These are phyloP conservation scores for Tulasnella sp. DNA, from an alignment of 768 basidiomycete genomes.

Conservation along the genomic window DNA sequence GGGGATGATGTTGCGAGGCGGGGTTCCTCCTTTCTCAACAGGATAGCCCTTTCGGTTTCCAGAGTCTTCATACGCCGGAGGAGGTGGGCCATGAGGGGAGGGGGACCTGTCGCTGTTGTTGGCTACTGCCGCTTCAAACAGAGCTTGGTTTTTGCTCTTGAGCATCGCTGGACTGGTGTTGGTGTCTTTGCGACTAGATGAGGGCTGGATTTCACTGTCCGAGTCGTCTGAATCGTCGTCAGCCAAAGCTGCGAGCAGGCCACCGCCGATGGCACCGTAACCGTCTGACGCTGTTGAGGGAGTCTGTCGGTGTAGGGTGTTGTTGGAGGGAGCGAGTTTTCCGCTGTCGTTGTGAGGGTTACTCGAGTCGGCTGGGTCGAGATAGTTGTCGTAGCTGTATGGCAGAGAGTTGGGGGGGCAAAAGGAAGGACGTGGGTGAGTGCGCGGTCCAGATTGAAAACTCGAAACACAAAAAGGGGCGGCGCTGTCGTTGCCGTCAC, in stretches of 20 bases:
- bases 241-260: constrained; percentile 19
- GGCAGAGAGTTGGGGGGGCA: background rate
- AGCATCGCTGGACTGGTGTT: background rate
- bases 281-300: constrained; percentile 19
- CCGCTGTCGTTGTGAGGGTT: background rate
- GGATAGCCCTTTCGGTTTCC: background rate
- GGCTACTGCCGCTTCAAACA: constrained; percentile 33
- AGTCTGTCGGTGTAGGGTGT: background rate
- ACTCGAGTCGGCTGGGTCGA: background rate
- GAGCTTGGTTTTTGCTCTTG: constrained; percentile 36
- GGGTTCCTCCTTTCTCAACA: constrained; percentile 22
- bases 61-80: constrained; percentile 31
- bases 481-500: background rate
- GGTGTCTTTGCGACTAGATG: background rate
- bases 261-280: constrained; percentile 34
- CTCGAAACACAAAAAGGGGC: background rate
- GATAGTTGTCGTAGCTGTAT: constrained; percentile 29
- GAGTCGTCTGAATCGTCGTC: constrained; percentile 34
- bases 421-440: background rate
- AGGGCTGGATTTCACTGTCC: constrained; percentile 22
- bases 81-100: constrained; percentile 23
- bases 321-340: constrained; percentile 3
- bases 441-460: constrained; percentile 7
- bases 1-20: background rate
- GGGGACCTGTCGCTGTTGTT: background rate